These are phyloP conservation scores for Ambrosia artemisiifolia DNA, from an alignment of 129 eudicot species.

Conservation along the genomic window DNA sequence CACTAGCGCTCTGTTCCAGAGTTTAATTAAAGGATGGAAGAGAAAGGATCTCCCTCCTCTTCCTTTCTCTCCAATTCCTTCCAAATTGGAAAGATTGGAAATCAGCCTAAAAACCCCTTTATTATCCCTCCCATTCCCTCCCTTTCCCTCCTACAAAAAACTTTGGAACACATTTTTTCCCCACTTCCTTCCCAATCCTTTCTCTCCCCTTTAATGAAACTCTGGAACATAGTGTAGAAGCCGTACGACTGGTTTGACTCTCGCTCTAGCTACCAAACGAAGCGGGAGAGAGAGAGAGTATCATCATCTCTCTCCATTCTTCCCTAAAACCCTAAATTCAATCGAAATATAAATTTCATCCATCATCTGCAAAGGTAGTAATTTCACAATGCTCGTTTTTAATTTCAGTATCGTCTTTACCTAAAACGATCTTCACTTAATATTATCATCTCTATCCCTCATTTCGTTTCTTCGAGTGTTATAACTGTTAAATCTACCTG, in stretches of 20 bases:
- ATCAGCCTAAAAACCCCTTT: no score
- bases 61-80: no score
- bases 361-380: constrained; percentile 6
- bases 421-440: constrained; percentile 9
- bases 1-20: no score
- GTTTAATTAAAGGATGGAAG: no score
- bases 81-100: no score
- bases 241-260: constrained; percentile 24
- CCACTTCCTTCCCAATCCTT: no score
- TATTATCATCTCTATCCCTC: background rate
- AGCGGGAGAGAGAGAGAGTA: constrained; percentile 7
- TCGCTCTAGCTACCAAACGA: constrained; percentile 1
- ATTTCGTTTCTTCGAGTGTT: background rate
- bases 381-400: constrained; percentile 13
- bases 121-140: no score
- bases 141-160: no score
- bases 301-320: constrained; percentile 11
- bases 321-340: constrained; percentile 24
- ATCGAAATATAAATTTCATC: constrained; percentile 1
- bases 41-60: no score
- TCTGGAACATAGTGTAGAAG: background rate
- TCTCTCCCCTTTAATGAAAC: no score
- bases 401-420: background rate
- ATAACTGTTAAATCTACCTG: background rate
- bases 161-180: no score